Evolutionary conservation across 257 asterid genomes (phyloP), one percentile per base, ranked within the genome.

Genomic region (Nicotiana tomentosiformis): DNA sequence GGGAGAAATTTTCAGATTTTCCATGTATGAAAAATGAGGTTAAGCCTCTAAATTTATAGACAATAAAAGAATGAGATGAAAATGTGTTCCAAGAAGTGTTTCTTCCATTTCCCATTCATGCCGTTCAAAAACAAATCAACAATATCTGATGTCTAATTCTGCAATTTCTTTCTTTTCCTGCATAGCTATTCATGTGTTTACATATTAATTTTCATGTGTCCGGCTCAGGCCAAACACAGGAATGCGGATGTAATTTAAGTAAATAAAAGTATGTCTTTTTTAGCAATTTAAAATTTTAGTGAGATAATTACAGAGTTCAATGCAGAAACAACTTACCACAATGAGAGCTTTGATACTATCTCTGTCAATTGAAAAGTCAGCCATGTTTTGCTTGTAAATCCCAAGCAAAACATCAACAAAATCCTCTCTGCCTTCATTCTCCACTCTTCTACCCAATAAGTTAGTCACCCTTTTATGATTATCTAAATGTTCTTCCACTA

Each of bases 401-500:
- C 88, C 83, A 35, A 90, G 89, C 87, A 92, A 84, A 35, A 88
- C 82, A 60, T 92, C 93, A 1, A 90, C 90, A 26, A 92, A 86
- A 17, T 90, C 87, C 37, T 72, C 87, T 11, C 5, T 79, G 1
- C 18, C 49, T 9, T 72, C 84, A 57, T 0, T 23, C 5, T 35
- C 64, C 16, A 12, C 18, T 2, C 18, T 68, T 39, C 35, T 32
- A 23, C 77, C 77, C 17, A 67, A 17, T 51, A 67, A 35, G 14
- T 68, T 53, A 7, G 3, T 18, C 17, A 9, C 81, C 1, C 7
- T 83, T 9, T 82, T 66, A 61, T 17, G 39, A 16, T 10, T 39
- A 64, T 20, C 53, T 35, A 80, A 72, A 26, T 86, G 90, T 17
- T 89, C 90, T 60, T 80, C 67, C 14, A 91, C 12, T 35, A 89